phyloP scores from a whole-genome alignment of 257 asterid genomes.

The Coffea canephora region DNA sequence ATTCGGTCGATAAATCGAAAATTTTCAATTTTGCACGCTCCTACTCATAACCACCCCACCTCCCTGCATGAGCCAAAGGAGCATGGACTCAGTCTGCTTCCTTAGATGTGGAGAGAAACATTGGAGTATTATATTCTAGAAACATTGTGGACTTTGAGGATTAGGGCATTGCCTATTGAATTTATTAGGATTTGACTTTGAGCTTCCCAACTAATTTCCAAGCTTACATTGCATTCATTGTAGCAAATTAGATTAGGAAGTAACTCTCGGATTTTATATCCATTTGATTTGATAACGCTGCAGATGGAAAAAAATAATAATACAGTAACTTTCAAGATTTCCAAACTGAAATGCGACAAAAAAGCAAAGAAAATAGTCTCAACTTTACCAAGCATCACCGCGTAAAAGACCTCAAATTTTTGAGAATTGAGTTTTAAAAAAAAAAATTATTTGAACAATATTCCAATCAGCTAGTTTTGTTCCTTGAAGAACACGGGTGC shows the following conservation, averaged over 20 bases:
- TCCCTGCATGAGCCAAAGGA: background rate
- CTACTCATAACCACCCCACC: background rate
- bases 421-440: background rate
- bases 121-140: too few species aligned
- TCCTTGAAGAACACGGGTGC: background rate
- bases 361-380: background rate
- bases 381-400: background rate
- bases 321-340: too few species aligned
- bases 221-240: background rate
- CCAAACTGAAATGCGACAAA: too few species aligned
- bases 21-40: too few species aligned
- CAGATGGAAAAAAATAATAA: background rate
- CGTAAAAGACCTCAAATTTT: background rate
- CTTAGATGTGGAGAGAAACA: background rate
- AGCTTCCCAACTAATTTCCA: slow-evolving; percentile 27
- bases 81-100: background rate
- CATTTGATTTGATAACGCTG: background rate
- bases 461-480: background rate
- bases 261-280: background rate
- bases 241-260: background rate
- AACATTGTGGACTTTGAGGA: too few species aligned
- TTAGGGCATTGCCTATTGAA: background rate
- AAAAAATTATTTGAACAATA: background rate
- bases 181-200: slow-evolving; percentile 17
- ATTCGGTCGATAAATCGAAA: too few species aligned